Evolutionary conservation across 2,329 filamentous ascomycete genomes (phyloP).

Genomic region (Xenoacremonium recifei): DNA sequence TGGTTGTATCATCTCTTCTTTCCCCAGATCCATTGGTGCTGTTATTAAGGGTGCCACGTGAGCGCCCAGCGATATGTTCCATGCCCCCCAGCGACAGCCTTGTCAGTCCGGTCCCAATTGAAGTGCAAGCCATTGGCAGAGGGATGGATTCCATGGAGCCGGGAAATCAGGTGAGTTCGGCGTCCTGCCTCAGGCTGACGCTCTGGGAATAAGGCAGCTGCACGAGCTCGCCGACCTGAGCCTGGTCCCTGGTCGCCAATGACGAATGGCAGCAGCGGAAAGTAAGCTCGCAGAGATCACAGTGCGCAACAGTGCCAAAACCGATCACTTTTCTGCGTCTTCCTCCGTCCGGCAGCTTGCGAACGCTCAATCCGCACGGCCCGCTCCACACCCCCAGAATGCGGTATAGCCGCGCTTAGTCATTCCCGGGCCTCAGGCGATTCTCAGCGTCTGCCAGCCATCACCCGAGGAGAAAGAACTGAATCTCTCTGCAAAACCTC

Average conservation of each 20-base stretch:
- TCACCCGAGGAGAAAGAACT: conserved; percentile 28
- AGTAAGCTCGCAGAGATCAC: conserved; percentile 22
- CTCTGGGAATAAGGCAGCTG: too few species aligned
- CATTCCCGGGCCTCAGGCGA: conserved; percentile 29
- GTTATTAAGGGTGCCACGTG: too few species aligned
- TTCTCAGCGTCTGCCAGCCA: conserved; percentile 27
- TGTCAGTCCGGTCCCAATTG: too few species aligned
- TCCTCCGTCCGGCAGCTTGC: neutral
- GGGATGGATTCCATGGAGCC: too few species aligned
- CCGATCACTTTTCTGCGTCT: conserved; percentile 9
- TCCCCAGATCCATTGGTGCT: too few species aligned
- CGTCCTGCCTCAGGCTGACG: too few species aligned
- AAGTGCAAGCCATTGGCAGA: too few species aligned
- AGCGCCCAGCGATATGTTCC: too few species aligned
- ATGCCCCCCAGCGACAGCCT: too few species aligned
- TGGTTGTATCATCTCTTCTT: too few species aligned
- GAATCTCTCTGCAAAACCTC: conserved; percentile 20
- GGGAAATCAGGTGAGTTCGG: too few species aligned
- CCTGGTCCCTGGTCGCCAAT: conserved; percentile 10
- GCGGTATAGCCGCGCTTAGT: conserved; percentile 31
- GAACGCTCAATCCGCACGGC: conserved; percentile 28
- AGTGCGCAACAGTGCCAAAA: conserved; percentile 9
- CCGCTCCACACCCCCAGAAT: conserved; percentile 18
- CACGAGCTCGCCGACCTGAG: neutral
- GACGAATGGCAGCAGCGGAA: conserved; percentile 22